Conservation (phyloP, 1,284 basidiomycete genomes). For the Ceratobasidium sp. region DNA sequence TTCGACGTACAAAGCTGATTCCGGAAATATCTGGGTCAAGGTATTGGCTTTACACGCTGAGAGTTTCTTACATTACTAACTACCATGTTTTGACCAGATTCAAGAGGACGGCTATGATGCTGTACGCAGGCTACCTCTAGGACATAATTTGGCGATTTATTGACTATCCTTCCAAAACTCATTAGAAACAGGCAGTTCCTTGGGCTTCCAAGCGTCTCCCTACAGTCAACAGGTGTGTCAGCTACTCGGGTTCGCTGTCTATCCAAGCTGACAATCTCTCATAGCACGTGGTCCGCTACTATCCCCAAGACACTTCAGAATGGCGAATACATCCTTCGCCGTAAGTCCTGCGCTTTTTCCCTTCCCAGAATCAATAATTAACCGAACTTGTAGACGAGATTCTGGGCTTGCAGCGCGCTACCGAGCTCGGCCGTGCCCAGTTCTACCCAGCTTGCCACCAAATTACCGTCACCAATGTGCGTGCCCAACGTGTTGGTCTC, state of each 20-base stretch:
- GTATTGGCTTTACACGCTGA: neutral
- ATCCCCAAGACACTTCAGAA: constrained; percentile 32
- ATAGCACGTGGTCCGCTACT: constrained; percentile 27
- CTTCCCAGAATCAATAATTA: neutral
- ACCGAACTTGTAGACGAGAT: constrained; percentile 9
- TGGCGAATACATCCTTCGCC: constrained; percentile 35
- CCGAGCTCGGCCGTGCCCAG: constrained; percentile 17
- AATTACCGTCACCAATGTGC: constrained; percentile 30
- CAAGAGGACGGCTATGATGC: constrained; percentile 37
- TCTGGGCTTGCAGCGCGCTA: constrained; percentile 25
- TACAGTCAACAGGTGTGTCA: constrained; percentile 19
- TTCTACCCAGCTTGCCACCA: constrained; percentile 34
- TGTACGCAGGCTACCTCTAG: neutral
- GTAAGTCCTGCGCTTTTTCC: neutral
- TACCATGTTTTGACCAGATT: neutral
- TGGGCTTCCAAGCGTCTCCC: constrained; percentile 35
- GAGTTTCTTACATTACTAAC: too few species aligned
- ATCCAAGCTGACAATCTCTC: neutral
- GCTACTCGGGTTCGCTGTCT: neutral
- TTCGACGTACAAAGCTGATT: constrained; percentile 28
- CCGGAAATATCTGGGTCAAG: constrained; percentile 37
- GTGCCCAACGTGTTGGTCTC: neutral
- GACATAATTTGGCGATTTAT: neutral
- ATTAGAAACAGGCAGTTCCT: constrained; percentile 9
- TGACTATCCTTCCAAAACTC: neutral